Evolutionary conservation across 2,329 filamentous ascomycete genomes (phyloP).

Genomic region (Trichoderma citrinoviride): DNA sequence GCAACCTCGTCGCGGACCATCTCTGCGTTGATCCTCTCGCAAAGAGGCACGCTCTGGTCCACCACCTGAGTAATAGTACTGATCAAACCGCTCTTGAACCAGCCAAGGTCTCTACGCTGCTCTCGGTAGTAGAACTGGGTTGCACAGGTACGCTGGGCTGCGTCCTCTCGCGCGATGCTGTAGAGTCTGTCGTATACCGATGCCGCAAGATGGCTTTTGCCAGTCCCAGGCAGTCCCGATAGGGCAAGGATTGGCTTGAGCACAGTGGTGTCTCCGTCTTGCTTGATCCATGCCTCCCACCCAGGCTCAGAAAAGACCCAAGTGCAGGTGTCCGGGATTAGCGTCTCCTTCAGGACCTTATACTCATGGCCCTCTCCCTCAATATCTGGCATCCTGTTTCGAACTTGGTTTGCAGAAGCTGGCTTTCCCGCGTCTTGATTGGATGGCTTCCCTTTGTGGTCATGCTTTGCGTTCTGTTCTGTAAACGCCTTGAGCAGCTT

Average conservation of each 20-base stretch:
- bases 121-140: slow-evolving; percentile 40
- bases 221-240: slow-evolving; percentile 31
- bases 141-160: slow-evolving; percentile 26
- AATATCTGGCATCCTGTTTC: slow-evolving; percentile 28
- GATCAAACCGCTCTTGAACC: slow-evolving; percentile 29
- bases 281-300: slow-evolving; percentile 32
- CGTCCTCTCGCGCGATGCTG: slow-evolving; percentile 20
- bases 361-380: slow-evolving; percentile 31
- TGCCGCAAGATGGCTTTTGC: slow-evolving; percentile 36
- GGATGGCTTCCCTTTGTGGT: slow-evolving; percentile 24
- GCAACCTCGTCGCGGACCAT: slow-evolving; percentile 28
- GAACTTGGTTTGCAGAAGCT: slow-evolving; percentile 26
- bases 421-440: slow-evolving; percentile 27
- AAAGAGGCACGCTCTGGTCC: slow-evolving; percentile 31
- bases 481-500: slow-evolving; percentile 30
- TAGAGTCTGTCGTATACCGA: slow-evolving; percentile 26
- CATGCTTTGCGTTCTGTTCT: slow-evolving; percentile 24
- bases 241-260: slow-evolving; percentile 30
- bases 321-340: slow-evolving; percentile 31
- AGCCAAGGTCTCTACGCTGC: slow-evolving; percentile 29
- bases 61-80: slow-evolving; percentile 34
- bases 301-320: slow-evolving; percentile 33
- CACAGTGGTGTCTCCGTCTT: background rate
- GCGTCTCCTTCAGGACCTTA: slow-evolving; percentile 30
- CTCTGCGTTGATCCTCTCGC: slow-evolving; percentile 33